Evolutionary conservation across 2,329 filamentous ascomycete species (phyloP).

Genomic region (Fusarium irregulare): DNA sequence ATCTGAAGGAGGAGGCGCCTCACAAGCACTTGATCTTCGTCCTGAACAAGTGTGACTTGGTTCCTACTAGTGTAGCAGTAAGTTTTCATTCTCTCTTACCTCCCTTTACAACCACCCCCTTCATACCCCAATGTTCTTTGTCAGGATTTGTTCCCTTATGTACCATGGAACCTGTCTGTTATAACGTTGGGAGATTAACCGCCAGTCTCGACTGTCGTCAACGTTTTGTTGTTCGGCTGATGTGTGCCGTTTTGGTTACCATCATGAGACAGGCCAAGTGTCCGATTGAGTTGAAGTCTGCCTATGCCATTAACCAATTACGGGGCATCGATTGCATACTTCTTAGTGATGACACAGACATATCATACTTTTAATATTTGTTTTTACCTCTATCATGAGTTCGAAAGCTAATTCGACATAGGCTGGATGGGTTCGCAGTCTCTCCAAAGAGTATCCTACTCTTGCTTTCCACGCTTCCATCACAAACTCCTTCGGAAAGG

Average conservation of each 20-base stretch:
- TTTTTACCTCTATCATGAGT: conserved; percentile 20
- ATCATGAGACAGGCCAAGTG: conserved; percentile 83
- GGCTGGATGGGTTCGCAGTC: conserved; percentile 90
- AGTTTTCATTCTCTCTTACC: conserved; percentile 60
- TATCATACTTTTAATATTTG: conserved; percentile 40
- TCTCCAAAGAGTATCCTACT: conserved; percentile 93
- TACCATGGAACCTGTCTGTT: conserved; percentile 91
- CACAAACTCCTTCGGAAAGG: conserved; percentile 97
- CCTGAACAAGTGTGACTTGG: conserved; percentile 73
- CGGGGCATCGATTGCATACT: conserved; percentile 74
- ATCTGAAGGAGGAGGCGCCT: conserved; percentile 89
- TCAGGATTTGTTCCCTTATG: conserved; percentile 86
- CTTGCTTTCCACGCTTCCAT: conserved; percentile 95
- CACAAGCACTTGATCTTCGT: conserved; percentile 84
- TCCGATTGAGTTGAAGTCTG: conserved; percentile 96
- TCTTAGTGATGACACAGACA: conserved; percentile 99
- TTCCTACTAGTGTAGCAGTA: conserved; percentile 94
- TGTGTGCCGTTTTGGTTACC: conserved; percentile 87
- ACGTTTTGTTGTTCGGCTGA: conserved; percentile 66
- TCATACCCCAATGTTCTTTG: conserved; percentile 72
- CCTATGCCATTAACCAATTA: conserved; percentile 64
- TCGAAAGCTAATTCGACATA: conserved; percentile 55
- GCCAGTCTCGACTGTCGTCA: conserved; percentile 57
- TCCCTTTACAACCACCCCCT: conserved; percentile 53
- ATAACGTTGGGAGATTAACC: conserved; percentile 97